Conservation (phyloP, 805 yeast species). For the Zygosaccharomyces pseudorouxii region DNA sequence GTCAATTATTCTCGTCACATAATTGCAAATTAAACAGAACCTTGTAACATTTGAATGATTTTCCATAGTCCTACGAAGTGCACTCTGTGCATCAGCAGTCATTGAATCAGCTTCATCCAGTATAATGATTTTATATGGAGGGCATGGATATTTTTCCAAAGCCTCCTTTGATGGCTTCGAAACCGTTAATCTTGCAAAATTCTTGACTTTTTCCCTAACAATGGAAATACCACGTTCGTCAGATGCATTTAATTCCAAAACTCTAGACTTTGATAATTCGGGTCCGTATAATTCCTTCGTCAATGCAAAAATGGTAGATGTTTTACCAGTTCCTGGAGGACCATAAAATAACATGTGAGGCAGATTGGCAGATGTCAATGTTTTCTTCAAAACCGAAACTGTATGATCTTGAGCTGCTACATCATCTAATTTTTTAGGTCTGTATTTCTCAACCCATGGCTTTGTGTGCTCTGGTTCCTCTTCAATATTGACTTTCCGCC, state of each 20-base stretch:
- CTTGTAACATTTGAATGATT: conserved; percentile 85
- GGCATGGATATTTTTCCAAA: conserved; percentile 78
- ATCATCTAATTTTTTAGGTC: conserved; percentile 83
- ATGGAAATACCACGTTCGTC: conserved; percentile 89
- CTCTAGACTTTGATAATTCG: conserved; percentile 58
- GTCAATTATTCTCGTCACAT: conserved; percentile 92
- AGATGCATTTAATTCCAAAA: conserved; percentile 80
- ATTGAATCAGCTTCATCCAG: conserved; percentile 96
- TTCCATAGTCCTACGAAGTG: conserved; percentile 91
- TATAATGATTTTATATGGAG: conserved; percentile 90
- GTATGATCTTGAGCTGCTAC: conserved; percentile 92
- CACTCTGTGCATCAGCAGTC: conserved; percentile 96
- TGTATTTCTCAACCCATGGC: conserved; percentile 94
- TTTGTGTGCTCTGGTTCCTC: conserved; percentile 32
- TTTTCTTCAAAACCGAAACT: conserved; percentile 71
- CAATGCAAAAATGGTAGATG: conserved; percentile 80
- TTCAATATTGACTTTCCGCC: conserved; percentile 23
- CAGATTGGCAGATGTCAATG: conserved; percentile 72
- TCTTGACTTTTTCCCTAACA: conserved; percentile 79
- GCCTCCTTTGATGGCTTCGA: conserved; percentile 74
- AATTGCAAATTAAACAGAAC: conserved; percentile 92
- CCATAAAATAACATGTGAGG: conserved; percentile 93
- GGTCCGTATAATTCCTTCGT: conserved; percentile 81
- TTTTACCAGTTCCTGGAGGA: conserved; percentile 92
- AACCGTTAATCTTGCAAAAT: conserved; percentile 78